Evolutionary conservation across 1,139 yeast genomes (phyloP), one percentile per base, ranked within the genome.

Genomic region (Yamadazyma triangularis): DNA sequence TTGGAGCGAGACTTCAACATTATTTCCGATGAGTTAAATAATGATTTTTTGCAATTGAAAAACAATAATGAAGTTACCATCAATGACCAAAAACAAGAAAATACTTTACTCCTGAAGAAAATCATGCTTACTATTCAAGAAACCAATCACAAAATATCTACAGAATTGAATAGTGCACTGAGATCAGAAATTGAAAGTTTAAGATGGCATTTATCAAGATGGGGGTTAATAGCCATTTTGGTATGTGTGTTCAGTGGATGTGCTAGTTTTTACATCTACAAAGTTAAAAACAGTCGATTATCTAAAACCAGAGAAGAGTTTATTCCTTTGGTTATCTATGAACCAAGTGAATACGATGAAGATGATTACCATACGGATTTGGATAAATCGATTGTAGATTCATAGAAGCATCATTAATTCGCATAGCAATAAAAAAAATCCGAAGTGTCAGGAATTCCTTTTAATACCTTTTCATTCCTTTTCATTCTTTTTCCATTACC

Each of bases 131-230:
- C 75, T 42, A 78, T 88, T 34, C 95, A 87, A 50, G 96, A 86
- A 48, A 72, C 93, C 28, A 82, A 85, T 44, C 89, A 88, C 57
- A 80, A 86, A 46, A 89, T 91, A 36, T 77, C 87, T 14, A 85
- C 94, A 5, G 87, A 84, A 44, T 71, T 91, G 43, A 77, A 80
- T 37, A 79, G 94, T 24, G 91, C 85, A 13, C 73, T 88, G 56
- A 77, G 87, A 51, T 80, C 91, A 0, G 94, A 87, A 38, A 84
- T 88, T 39, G 98, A 91, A 56, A 77, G 81, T 38, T 68, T 89
- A 40, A 68, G 97, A 47, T 91, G 98, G 98, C 89, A 87, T 53
- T 77, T 91, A 27, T 88, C 96, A 4, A 69, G 96, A 36, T 77
- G 94, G 57, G 96, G 97, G 19, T 61, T 84, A 21, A 61, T 80